Conservation (phyloP, 192 early-diverging fungal species). For the Coemansia sp. region DNA sequence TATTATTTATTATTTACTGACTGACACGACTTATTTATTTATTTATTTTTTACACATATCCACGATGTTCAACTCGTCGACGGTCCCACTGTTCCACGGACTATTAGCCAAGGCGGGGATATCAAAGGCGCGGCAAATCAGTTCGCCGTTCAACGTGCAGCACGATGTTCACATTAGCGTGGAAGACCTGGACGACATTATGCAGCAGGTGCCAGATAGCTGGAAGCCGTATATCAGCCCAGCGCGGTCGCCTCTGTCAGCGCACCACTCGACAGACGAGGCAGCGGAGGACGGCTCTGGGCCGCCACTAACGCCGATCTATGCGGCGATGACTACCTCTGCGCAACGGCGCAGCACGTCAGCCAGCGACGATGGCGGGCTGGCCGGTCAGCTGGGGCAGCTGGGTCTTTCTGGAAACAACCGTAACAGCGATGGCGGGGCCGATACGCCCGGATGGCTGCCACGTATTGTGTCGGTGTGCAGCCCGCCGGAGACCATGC, state of each 20-base stretch:
- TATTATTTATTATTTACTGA: background rate
- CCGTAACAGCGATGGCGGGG: slow-evolving; percentile 23
- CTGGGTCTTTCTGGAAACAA: background rate
- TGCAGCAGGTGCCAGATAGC: slow-evolving; percentile 50
- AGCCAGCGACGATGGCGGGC: slow-evolving; percentile 16
- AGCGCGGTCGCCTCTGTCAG: slow-evolving; percentile 25
- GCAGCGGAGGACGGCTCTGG: background rate
- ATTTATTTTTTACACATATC: background rate
- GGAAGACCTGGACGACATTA: slow-evolving; percentile 55
- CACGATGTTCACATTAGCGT: slow-evolving; percentile 58
- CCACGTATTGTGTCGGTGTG: slow-evolving; percentile 48
- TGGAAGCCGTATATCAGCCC: slow-evolving; percentile 50
- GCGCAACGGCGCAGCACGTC: slow-evolving; percentile 31
- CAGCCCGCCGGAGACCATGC: slow-evolving; percentile 24
- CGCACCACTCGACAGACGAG: slow-evolving; percentile 25
- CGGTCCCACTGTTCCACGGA: slow-evolving; percentile 44
- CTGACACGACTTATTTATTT: background rate
- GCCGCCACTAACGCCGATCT: slow-evolving; percentile 40
- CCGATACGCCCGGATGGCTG: slow-evolving; percentile 45
- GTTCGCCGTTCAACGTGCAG: slow-evolving; percentile 57
- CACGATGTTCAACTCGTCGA: slow-evolving; percentile 38
- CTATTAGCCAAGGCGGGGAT: slow-evolving; percentile 53
- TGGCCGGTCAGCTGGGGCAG: slow-evolving; percentile 22
- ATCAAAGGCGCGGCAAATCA: slow-evolving; percentile 43
- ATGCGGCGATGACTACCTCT: slow-evolving; percentile 33